These are phyloP conservation scores for Cercospora nicotianae DNA, from an alignment of 2,329 filamentous ascomycete genomes.

Conservation along the genomic window DNA sequence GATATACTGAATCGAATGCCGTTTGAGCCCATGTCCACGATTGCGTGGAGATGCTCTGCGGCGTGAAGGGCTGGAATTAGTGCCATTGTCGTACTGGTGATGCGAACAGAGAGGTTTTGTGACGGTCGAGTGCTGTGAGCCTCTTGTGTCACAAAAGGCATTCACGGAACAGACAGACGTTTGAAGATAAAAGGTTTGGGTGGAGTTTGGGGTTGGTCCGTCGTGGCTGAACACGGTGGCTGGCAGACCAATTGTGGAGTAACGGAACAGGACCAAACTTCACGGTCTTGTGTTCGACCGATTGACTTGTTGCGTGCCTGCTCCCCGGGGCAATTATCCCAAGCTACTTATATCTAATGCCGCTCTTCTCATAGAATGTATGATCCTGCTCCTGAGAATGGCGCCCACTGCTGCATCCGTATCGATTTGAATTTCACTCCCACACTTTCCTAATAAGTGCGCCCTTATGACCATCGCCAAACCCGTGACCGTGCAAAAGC, in stretches of 20 bases:
- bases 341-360: not conserved
- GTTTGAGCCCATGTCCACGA: slow-evolving; percentile 61
- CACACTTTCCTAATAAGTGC: not conserved
- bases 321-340: not conserved
- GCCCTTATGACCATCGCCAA: not conserved
- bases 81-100: not conserved
- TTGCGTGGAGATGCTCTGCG: slow-evolving; percentile 33
- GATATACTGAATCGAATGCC: slow-evolving; percentile 92
- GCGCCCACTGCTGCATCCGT: not conserved
- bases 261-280: not conserved
- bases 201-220: not conserved
- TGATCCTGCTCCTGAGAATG: not conserved
- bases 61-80: slow-evolving; percentile 14
- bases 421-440: not conserved
- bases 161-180: not conserved
- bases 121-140: not conserved
- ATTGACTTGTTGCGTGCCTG: not conserved
- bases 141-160: not conserved
- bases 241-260: not conserved
- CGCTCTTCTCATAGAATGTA: not conserved
- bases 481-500: slow-evolving; percentile 4
- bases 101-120: not conserved
- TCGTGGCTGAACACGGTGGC: not conserved
- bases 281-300: not conserved
- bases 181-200: not conserved